Conservation (phyloP, 495 filamentous ascomycete genomes). For the Trichoderma virens region DNA sequence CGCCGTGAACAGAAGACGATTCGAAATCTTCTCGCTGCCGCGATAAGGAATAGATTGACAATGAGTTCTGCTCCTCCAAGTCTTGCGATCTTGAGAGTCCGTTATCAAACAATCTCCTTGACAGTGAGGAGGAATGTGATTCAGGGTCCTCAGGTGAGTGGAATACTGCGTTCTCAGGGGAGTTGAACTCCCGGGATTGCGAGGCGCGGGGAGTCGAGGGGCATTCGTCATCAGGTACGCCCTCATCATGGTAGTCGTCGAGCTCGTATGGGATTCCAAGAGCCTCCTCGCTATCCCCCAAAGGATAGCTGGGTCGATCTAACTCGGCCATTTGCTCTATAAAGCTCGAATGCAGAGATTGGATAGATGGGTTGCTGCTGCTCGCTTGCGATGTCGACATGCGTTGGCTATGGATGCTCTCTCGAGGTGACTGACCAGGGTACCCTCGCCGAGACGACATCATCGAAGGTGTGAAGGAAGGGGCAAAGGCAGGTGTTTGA, state of each 20-base stretch:
- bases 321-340: neutral
- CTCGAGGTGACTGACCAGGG: constrained; percentile 8
- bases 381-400: neutral
- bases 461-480: neutral
- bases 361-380: neutral
- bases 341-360: neutral
- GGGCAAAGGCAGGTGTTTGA: neutral
- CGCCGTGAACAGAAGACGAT: neutral
- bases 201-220: constrained; percentile 35
- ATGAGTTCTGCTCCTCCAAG: neutral
- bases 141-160: neutral
- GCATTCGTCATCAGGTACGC: constrained; percentile 11
- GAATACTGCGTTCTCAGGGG: neutral
- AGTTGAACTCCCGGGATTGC: constrained; percentile 21
- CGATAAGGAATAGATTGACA: neutral
- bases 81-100: neutral
- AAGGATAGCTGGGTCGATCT: constrained; percentile 13
- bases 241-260: constrained; percentile 12
- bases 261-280: constrained; percentile 43
- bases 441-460: neutral
- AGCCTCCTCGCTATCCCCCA: constrained; percentile 40
- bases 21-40: neutral
- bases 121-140: neutral
- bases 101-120: neutral
- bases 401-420: neutral